Evolutionary conservation across 177 flowering plant species (phyloP), one percentile per base, ranked within the genome.

Genomic region (Telopea speciosissima): DNA sequence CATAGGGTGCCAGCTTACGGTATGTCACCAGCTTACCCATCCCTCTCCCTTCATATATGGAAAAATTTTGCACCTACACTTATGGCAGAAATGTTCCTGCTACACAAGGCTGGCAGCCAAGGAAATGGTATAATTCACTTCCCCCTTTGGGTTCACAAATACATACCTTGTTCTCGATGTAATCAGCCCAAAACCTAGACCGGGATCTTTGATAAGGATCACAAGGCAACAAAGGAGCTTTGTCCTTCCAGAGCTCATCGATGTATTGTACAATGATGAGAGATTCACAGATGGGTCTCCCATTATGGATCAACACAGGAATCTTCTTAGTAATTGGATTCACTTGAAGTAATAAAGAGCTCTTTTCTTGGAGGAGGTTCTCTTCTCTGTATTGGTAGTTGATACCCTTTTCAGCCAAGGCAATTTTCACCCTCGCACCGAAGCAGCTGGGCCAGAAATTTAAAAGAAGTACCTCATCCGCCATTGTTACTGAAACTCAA

Each of bases 311-410:
- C 63, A 36, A 36, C 40, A 36, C 40, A 36, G 40, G 40, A 14
- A 68, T 31, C 40, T 68, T 68, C 17, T 68, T 68, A 59, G 58
- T 26, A 31, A 68, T 19, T 28, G 70, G 70, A 21, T 68, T 68
- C 70, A 68, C 22, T n/a, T 68, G 31, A 12, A 68, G 63, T 11
- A 58, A 63, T 25, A 58, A n/a, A 31, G 70, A 63, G 61, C 70
- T 68, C 49, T 68, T 68, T 5, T 59, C 63, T 24, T 61, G 40
- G 9, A 36, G 40, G 40, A 36, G 40, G 40, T 36, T 36, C 9
- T 36, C 8, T 36, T 36, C 40, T 36, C 9, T 36, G 40, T 36
- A 36, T 36, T 36, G 40, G 40, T 36, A 61, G 5, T 61, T 61
- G 63, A 61, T 23, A 13, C 63, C 63, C 24, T 61, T 61, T 28